phyloP scores from a whole-genome alignment of 1,284 basidiomycete genomes.

The Schizophyllum amplum region DNA sequence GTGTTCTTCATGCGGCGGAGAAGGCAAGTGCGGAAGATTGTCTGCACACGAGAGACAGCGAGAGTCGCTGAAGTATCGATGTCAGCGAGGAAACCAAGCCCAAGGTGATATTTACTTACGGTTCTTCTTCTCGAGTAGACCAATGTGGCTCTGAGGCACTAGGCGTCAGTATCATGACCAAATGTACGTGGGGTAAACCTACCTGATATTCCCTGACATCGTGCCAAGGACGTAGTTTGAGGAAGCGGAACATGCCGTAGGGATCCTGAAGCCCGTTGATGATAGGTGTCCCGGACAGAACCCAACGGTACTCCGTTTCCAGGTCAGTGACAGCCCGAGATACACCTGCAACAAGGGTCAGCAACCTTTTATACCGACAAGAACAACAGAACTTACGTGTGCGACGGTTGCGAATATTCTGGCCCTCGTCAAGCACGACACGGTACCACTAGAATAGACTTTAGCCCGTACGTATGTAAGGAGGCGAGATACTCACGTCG shows the following conservation, averaged over 20 bases:
- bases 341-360: conserved; percentile 23
- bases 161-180: not conserved
- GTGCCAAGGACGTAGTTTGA: conserved; percentile 42
- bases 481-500: conserved; percentile 24
- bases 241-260: conserved; percentile 44
- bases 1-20: conserved; percentile 49
- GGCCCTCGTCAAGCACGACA: conserved; percentile 48
- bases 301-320: conserved; percentile 39
- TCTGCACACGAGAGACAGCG: conserved; percentile 43
- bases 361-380: not conserved
- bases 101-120: conserved; percentile 22
- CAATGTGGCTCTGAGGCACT: conserved; percentile 24
- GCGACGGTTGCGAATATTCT: conserved; percentile 42
- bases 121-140: conserved; percentile 33
- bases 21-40: conserved; percentile 40
- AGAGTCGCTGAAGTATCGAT: conserved; percentile 26
- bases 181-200: not conserved
- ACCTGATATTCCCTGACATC: conserved; percentile 41
- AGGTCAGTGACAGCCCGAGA: conserved; percentile 42
- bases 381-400: conserved; percentile 29
- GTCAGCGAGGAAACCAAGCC: conserved; percentile 1
- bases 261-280: conserved; percentile 45
- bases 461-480: not conserved
- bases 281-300: conserved; percentile 49
- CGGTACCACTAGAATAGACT: conserved; percentile 36